These are phyloP conservation scores for Melampsora larici-populina DNA, from an alignment of 1,284 basidiomycete genomes.

Conservation along the genomic window DNA sequence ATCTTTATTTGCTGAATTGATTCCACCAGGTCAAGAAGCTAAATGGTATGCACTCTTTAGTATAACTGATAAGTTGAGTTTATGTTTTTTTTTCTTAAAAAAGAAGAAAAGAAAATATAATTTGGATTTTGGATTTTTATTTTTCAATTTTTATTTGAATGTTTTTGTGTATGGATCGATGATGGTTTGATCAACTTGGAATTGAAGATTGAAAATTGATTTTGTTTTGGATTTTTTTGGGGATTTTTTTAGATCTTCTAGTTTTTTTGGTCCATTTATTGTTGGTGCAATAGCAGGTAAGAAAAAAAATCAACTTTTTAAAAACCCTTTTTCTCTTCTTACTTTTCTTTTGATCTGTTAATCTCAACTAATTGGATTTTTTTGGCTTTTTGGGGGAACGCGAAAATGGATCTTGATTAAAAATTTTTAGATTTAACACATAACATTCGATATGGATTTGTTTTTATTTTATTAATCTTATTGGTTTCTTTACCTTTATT, in stretches of 20 bases:
- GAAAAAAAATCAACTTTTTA: slow-evolving; percentile 58
- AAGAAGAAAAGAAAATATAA: background rate
- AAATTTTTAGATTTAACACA: slow-evolving; percentile 35
- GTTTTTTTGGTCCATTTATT: slow-evolving; percentile 75
- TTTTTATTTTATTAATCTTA: slow-evolving; percentile 77
- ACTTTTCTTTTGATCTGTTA: background rate
- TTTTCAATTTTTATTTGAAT: background rate
- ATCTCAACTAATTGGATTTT: background rate
- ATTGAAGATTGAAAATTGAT: no score
- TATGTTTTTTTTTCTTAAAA: background rate
- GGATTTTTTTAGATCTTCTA: slow-evolving; percentile 63
- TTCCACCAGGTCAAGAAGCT: slow-evolving; percentile 74
- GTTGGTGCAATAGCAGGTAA: slow-evolving; percentile 79
- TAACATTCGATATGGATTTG: slow-evolving; percentile 79
- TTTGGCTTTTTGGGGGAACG: background rate
- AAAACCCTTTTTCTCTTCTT: background rate
- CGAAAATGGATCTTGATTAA: no score
- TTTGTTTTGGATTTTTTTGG: background rate
- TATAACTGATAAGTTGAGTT: slow-evolving; percentile 73
- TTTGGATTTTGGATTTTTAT: background rate
- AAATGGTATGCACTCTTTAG: slow-evolving; percentile 75
- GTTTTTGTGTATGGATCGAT: no score
- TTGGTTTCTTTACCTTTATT: slow-evolving; percentile 74
- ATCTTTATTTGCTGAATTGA: slow-evolving; percentile 71
- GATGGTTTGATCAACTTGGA: no score